These are phyloP conservation scores for Grosmannia penicillata DNA, from an alignment of 2,329 filamentous ascomycete genomes.

Conservation along the genomic window DNA sequence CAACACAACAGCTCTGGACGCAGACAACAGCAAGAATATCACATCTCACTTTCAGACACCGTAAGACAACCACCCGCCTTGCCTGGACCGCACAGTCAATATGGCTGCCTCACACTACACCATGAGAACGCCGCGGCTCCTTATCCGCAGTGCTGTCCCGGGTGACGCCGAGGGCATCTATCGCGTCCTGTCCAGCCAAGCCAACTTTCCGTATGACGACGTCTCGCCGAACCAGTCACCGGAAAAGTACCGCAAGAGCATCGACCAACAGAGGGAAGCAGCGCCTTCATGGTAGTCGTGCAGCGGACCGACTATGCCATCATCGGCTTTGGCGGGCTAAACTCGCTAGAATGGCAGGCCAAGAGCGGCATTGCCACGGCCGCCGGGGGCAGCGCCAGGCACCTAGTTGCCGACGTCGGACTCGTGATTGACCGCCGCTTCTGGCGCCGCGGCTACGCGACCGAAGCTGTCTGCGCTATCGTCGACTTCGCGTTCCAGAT, in stretches of 20 bases:
- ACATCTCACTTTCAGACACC: too few species aligned
- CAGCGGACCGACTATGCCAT: not conserved
- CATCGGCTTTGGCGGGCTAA: conserved; percentile 1
- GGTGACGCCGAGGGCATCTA: not conserved
- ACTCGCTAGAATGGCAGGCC: not conserved
- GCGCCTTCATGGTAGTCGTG: not conserved
- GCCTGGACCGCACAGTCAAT: too few species aligned
- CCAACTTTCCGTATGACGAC: not conserved
- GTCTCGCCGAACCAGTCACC: not conserved
- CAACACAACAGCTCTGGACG: too few species aligned
- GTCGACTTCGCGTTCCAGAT: not conserved
- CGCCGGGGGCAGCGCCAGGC: not conserved
- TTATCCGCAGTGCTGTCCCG: not conserved
- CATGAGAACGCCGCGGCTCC: not conserved
- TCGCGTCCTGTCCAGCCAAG: not conserved
- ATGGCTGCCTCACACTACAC: not conserved
- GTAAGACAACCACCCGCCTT: too few species aligned
- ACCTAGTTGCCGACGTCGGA: not conserved
- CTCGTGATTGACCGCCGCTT: conserved; percentile 2
- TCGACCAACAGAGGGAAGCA: not conserved
- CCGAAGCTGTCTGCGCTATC: not conserved
- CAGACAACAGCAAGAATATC: too few species aligned
- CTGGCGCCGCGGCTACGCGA: not conserved
- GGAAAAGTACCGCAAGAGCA: not conserved
- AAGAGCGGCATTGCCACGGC: not conserved